Evolutionary conservation across 1,139 yeast species (phyloP).

Genomic region (Pichia sp.): DNA sequence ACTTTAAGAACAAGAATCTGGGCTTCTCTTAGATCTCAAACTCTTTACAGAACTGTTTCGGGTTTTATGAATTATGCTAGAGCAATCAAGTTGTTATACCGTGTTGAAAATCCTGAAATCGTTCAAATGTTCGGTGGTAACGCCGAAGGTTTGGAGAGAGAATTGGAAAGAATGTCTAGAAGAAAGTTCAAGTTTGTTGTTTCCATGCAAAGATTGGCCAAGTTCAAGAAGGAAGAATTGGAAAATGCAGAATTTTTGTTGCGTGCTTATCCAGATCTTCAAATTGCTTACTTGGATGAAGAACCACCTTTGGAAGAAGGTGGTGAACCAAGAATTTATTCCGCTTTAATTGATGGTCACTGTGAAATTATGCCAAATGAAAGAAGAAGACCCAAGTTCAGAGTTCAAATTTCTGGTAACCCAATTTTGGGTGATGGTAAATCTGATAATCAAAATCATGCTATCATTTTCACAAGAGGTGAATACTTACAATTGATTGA

Average conservation of each 20-base stretch:
- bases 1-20: conserved; percentile 97
- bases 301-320: conserved; percentile 79
- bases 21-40: conserved; percentile 98
- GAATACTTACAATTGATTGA: conserved; percentile 96
- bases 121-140: conserved; percentile 82
- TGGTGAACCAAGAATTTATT: conserved; percentile 95
- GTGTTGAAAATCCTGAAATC: conserved; percentile 98
- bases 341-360: conserved; percentile 97
- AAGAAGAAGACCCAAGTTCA: conserved; percentile 96
- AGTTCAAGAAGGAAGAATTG: conserved; percentile 94
- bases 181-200: conserved; percentile 96
- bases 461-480: conserved; percentile 96
- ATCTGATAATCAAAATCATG: conserved; percentile 97
- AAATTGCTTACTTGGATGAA: conserved; percentile 96
- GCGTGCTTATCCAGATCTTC: conserved; percentile 98
- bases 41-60: conserved; percentile 95
- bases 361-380: conserved; percentile 97
- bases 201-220: conserved; percentile 97
- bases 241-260: conserved; percentile 97
- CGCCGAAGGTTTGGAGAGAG: conserved; percentile 91
- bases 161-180: conserved; percentile 98
- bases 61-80: conserved; percentile 99
- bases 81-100: conserved; percentile 92
- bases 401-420: conserved; percentile 97
- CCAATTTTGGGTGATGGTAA: conserved; percentile 99